These are phyloP conservation scores for Kluyveromyces starmeri DNA, from an alignment of 805 yeast genomes.

Conservation along the genomic window DNA sequence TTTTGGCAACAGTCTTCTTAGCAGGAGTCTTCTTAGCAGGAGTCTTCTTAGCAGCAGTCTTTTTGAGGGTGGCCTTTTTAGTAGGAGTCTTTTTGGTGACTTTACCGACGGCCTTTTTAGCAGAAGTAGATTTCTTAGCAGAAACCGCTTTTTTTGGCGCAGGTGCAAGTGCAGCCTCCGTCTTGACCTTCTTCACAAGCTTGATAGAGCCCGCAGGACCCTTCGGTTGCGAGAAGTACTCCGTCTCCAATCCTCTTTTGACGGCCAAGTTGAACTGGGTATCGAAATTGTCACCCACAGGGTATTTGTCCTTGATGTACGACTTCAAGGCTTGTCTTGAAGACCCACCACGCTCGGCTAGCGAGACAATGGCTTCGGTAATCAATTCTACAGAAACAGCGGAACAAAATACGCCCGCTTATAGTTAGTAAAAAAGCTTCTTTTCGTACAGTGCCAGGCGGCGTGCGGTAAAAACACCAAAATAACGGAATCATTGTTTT, in stretches of 20 bases:
- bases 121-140: background rate
- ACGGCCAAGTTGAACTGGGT: conserved; percentile 59
- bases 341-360: conserved; percentile 76
- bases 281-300: conserved; percentile 57
- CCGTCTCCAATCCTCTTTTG: conserved; percentile 72
- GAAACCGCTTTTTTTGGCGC: conserved; percentile 21
- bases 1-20: conserved; percentile 27
- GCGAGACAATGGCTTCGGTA: conserved; percentile 52
- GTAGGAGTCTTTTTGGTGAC: conserved; percentile 20
- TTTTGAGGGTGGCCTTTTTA: conserved; percentile 17
- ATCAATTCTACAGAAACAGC: conserved; percentile 28
- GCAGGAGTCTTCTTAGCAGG: conserved; percentile 24
- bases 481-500: too few species aligned
- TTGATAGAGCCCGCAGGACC: conserved; percentile 85
- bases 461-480: background rate
- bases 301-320: conserved; percentile 48
- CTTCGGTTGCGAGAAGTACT: conserved; percentile 74
- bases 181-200: conserved; percentile 31
- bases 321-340: conserved; percentile 84
- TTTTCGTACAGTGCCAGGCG: background rate
- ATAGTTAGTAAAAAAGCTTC: too few species aligned
- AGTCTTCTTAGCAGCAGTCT: conserved; percentile 22
- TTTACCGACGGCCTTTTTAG: conserved; percentile 8
- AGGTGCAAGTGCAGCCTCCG: conserved; percentile 23
- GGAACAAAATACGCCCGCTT: too few species aligned